phyloP scores from a whole-genome alignment of 768 basidiomycete genomes.

The Harrya chromipes region DNA sequence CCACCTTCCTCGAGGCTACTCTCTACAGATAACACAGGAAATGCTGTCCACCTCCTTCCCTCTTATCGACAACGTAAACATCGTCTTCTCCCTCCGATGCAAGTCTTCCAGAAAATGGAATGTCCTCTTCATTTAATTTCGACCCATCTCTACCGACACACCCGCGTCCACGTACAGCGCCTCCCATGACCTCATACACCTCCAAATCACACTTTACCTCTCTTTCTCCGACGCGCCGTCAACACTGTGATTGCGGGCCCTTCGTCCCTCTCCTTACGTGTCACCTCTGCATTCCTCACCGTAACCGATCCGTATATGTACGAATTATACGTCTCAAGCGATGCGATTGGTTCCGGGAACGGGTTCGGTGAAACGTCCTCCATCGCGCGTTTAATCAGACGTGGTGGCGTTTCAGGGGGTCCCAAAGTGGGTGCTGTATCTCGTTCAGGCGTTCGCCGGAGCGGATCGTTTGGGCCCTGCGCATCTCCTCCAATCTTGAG shows the following conservation, averaged over 20 bases:
- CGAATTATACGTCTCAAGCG: conserved; percentile 56
- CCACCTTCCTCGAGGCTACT: no score
- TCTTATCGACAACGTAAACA: not conserved
- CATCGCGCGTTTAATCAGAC: conserved; percentile 26
- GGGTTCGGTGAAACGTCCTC: conserved; percentile 61
- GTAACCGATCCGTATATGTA: conserved; percentile 57
- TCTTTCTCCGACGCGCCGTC: conserved; percentile 57
- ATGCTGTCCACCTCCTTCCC: not conserved
- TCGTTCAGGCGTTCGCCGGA: conserved; percentile 43
- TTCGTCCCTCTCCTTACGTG: conserved; percentile 20
- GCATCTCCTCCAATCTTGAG: conserved; percentile 27
- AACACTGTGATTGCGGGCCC: conserved; percentile 49
- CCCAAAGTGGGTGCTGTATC: conserved; percentile 8
- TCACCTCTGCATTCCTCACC: conserved; percentile 46
- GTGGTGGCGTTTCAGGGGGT: conserved; percentile 49
- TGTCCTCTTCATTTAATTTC: conserved; percentile 8
- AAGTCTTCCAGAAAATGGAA: conserved; percentile 18
- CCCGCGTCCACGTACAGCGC: not conserved
- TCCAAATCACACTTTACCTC: conserved; percentile 16
- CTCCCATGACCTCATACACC: conserved; percentile 3
- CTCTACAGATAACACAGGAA: no score
- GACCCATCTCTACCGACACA: no score
- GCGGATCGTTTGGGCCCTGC: conserved; percentile 23
- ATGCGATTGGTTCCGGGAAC: conserved; percentile 62
- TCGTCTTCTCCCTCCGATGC: conserved; percentile 2